Base-by-base conservation (phyloP, 139 green algal species). In the Tetradesmus lagerheimii region DNA sequence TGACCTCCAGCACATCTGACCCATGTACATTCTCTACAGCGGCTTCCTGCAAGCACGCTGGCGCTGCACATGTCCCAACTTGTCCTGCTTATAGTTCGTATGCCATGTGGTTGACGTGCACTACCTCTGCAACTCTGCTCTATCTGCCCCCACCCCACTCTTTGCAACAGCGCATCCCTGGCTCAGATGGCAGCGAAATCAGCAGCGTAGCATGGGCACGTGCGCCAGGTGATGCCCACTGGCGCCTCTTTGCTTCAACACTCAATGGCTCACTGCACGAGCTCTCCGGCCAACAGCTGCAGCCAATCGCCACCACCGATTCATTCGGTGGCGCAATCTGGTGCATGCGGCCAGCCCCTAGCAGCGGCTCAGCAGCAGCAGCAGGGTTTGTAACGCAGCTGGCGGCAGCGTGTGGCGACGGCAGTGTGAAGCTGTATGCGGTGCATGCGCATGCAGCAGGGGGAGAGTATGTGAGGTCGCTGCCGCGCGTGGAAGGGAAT, bases 401-500 rank as follows among this genome's bases (percentile, higher is more conserved):
- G 12, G 97, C 97, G 27, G 95, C 96, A 14, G 97, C 96, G 29
- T 99, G 97, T 89, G 98, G 99, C 88, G 98, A 99, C 83, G 97
- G 98, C 83, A 95, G 91, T 85, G 89, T 98, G 47, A 93, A 97
- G 8, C 83, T 99, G 35, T 98, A 98, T 78, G 77, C 53, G 1
- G 92, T 95, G 6, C 91, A 97, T 71, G 89, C 76, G 0, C 92
- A 92, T 31, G 90, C 92, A 25, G 92, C 91, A 14, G 97, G 97
- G 0, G 83, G 95, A 45, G 89, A 93, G 82, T 94, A 96, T 86
- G 82, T 86, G 47, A 91, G 92, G 41, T 89, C 92, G 15, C 91
- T 99, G 76, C 92, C 93, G 1, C 75, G 90, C 0, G 92, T 96
- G 66, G 92, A 94, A 45, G 95, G 95, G 14, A 92, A 95, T 43